A percentile compares a stretch with the other conserved stretches of the same genome.
These are phyloP conservation scores for Colletotrichum noveboracense DNA, from an alignment of 2,329 filamentous ascomycete species.

Conservation along the genomic window DNA sequence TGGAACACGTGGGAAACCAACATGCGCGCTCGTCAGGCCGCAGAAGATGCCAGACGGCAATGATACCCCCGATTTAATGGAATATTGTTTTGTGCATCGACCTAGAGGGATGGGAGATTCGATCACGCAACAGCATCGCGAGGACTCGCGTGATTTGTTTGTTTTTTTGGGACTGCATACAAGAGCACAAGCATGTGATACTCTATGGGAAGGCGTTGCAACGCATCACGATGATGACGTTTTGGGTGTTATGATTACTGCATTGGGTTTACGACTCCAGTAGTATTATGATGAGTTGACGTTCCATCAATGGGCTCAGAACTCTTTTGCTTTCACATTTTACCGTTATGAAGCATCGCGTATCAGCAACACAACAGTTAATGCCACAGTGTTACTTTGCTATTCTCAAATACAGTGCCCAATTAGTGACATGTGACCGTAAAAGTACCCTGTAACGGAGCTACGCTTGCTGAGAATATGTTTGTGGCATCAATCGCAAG, in stretches of 20 bases:
- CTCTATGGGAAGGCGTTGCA: background rate
- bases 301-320: background rate
- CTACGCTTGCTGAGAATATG: accelerated
- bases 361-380: background rate
- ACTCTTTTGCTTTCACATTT: background rate
- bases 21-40: constrained; percentile 4
- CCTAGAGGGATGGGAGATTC: background rate
- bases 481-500: background rate
- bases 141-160: background rate
- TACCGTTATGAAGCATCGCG: background rate
- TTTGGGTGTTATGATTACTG: background rate
- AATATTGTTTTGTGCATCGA: background rate
- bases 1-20: constrained; percentile 13
- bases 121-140: background rate
- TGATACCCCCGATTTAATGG: background rate
- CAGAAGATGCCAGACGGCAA: background rate
- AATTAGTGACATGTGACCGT: background rate
- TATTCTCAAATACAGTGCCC: background rate
- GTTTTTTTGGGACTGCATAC: background rate
- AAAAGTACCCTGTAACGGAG: accelerated
- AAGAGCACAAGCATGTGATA: background rate
- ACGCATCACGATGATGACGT: background rate
- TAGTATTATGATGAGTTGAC: background rate
- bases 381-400: background rate
- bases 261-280: background rate